These are phyloP conservation scores for Ilex aquifolium DNA, from an alignment of 257 asterid genomes.

Conservation along the genomic window DNA sequence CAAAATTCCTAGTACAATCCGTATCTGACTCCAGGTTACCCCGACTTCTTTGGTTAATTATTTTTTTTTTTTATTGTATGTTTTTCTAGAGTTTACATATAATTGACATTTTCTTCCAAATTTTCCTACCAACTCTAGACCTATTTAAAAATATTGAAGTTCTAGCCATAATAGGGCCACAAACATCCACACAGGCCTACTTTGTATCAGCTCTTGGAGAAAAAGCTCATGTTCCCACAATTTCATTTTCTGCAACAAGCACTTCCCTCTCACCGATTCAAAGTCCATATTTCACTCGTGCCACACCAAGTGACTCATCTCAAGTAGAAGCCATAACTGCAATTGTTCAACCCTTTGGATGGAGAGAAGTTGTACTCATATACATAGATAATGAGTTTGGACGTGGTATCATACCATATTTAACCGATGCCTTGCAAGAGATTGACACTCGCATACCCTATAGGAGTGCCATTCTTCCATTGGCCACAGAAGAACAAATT, in stretches of 20 bases:
- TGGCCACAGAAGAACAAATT: conserved; percentile 30
- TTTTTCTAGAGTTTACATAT: too few relatives aligned
- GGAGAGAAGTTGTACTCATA: conserved; percentile 18
- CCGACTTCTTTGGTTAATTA: too few relatives aligned
- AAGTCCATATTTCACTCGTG: conserved; percentile 29
- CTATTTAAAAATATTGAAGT: conserved; percentile 37
- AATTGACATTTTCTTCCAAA: too few relatives aligned
- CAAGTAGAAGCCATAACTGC: conserved; percentile 16
- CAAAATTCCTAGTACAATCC: too few relatives aligned
- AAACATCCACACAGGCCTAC: conserved; percentile 29
- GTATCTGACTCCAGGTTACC: too few relatives aligned
- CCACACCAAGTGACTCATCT: conserved; percentile 25
- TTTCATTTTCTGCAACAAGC: conserved; percentile 43
- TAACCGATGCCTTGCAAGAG: conserved; percentile 25
- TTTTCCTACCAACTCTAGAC: conserved; percentile 37
- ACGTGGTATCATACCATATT: conserved; percentile 30
- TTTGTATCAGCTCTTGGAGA: conserved; percentile 32
- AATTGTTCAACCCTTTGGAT: conserved; percentile 4
- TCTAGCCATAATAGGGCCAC: conserved; percentile 43
- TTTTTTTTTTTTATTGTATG: too few relatives aligned
- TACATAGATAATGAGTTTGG: conserved; percentile 29
- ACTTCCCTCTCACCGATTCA: conserved; percentile 31
- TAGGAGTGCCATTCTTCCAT: conserved; percentile 24
- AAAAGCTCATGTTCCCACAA: conserved; percentile 33
- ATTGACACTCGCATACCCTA: conserved; percentile 25